Evolutionary conservation across 768 basidiomycete genomes (phyloP).

Genomic region (Rhizopogon rudus): DNA sequence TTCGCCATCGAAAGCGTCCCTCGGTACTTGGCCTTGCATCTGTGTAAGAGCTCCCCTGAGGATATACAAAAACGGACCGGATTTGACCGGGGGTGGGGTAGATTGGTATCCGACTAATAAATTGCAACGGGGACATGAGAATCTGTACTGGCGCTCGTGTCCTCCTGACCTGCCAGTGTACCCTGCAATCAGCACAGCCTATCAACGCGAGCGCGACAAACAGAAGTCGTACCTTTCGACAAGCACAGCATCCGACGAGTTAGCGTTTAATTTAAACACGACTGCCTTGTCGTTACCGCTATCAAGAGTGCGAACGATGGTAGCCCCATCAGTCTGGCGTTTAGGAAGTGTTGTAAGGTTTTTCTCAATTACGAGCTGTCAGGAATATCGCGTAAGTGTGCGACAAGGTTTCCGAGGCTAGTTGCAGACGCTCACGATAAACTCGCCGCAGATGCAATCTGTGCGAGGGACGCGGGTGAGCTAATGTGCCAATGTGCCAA

Average conservation of each 20-base stretch:
- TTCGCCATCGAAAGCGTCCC: slow-evolving; percentile 73
- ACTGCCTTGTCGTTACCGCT: slow-evolving; percentile 49
- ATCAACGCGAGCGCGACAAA: slow-evolving; percentile 1
- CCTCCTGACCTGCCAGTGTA: slow-evolving; percentile 46
- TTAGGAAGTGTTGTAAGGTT: slow-evolving; percentile 62
- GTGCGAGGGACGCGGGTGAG: slow-evolving; percentile 14
- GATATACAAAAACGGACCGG: slow-evolving; percentile 76
- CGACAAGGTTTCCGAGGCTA: background rate
- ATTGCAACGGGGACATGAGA: slow-evolving; percentile 48
- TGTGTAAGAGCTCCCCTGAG: slow-evolving; percentile 81
- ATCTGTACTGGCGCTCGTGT: slow-evolving; percentile 73
- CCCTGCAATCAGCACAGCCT: slow-evolving; percentile 11
- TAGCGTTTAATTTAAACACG: slow-evolving; percentile 86
- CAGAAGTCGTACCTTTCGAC: slow-evolving; percentile 61
- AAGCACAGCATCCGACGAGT: slow-evolving; percentile 61
- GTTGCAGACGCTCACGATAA: slow-evolving; percentile 53
- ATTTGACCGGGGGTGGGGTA: slow-evolving; percentile 69
- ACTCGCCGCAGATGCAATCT: slow-evolving; percentile 90
- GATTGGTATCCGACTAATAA: slow-evolving; percentile 66
- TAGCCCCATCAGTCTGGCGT: slow-evolving; percentile 74
- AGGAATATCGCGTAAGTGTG: slow-evolving; percentile 3
- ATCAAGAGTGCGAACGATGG: slow-evolving; percentile 74
- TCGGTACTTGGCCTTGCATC: slow-evolving; percentile 80
- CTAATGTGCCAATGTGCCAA: slow-evolving; percentile 3
- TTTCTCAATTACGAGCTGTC: slow-evolving; percentile 78